Evolutionary conservation across 768 basidiomycete species (phyloP), one percentile per base, ranked within the genome.

Genomic region (Termitomyces sp.): DNA sequence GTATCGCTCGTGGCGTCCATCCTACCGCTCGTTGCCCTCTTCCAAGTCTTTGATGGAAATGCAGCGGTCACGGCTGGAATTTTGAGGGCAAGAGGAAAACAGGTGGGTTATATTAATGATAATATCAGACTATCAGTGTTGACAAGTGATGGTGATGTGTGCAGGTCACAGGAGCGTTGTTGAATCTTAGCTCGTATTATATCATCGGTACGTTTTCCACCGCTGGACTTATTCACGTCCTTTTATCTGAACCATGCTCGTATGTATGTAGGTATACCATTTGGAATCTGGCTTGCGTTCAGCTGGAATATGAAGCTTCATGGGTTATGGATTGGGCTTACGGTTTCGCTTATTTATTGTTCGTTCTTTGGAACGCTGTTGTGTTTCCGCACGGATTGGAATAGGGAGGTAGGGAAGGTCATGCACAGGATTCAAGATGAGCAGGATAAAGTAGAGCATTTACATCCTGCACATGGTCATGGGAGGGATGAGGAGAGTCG

Each of bases 281-380:
- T 91, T 44, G 94, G 91, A n/a, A 71, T 93, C 51, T 89, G 80
- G 70, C 83, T 95, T 7, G 78, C 89, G 3, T 93, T 94, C 73
- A 73, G 73, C 50, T 67, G 66, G 11, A 67, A 74, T 37, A 76
- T 81, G 67, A 83, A 76, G 0, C 75, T 97, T 14, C 73, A 76
- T 19, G 94, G 94, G 0, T 77, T 97, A 16, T 97, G 94, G 94
- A 76, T 88, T 43, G 94, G 94, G 16, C 72, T 95, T 37, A 89
- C 89, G 0, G 65, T 81, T 3, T 83, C 88, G 2, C 73, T 92
- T 48, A 69, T 84, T 14, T 85, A 86, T 68, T 73, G 76, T 45
- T 72, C 84, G 0, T 67, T 77, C 12, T 66, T 82, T 17, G 86
- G 86, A 2, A 76, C 82, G 1, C 76, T 73, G 64, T 63, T 85